Conservation (phyloP, 305 asterid species). For the Solanum hybrid region DNA sequence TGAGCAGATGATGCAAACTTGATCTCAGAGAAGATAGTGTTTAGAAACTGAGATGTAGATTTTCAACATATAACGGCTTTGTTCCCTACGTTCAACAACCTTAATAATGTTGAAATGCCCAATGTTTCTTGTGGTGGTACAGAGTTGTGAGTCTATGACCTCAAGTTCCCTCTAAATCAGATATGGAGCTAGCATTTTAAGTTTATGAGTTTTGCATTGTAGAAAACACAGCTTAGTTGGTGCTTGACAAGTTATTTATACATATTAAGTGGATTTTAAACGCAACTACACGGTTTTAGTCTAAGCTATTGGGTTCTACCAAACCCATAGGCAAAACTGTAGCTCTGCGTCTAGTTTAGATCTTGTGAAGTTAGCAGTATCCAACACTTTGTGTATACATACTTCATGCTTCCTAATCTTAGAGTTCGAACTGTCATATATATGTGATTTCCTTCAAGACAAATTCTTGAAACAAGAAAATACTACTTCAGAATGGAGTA, state of each 20-base stretch:
- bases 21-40: not conserved
- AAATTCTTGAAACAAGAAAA: not conserved
- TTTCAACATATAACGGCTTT: not conserved
- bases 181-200: not conserved
- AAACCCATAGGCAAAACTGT: not conserved
- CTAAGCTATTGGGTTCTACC: not conserved
- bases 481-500: not conserved
- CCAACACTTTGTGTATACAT: not conserved
- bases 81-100: not conserved
- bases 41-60: not conserved
- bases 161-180: not conserved
- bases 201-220: not conserved
- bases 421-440: not conserved
- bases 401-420: not conserved
- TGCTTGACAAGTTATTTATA: not conserved
- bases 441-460: not conserved
- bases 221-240: not conserved
- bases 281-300: not conserved
- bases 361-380: not conserved
- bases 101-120: not conserved
- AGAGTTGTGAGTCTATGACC: not conserved
- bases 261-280: not conserved
- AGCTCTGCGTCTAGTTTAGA: not conserved
- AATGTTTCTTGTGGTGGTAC: not conserved
- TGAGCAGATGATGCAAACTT: not conserved